phyloP scores from a whole-genome alignment of 768 basidiomycete species.

The Boletus tomentosulus region DNA sequence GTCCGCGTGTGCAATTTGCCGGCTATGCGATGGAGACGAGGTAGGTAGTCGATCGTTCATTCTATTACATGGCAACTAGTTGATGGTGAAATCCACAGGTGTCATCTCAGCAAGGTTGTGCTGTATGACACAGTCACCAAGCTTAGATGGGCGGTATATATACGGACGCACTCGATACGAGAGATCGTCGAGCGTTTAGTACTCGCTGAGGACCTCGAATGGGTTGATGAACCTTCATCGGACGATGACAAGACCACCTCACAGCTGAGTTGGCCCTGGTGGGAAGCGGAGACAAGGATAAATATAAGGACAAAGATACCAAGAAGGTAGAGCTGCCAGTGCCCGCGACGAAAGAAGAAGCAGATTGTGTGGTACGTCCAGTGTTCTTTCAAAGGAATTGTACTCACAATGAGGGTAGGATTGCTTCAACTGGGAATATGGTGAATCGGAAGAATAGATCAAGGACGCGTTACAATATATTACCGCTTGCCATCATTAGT shows the following conservation, averaged over 20 bases:
- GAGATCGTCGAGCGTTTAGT: conserved; percentile 60
- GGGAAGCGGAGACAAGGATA: conserved; percentile 32
- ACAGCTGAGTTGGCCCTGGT: conserved; percentile 22
- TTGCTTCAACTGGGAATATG: conserved; percentile 72
- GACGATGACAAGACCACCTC: conserved; percentile 3
- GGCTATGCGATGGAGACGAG: conserved; percentile 84
- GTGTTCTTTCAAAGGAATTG: not conserved
- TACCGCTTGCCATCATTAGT: not conserved
- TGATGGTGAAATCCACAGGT: conserved; percentile 37
- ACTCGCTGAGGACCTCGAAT: conserved; percentile 50
- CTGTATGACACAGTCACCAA: conserved; percentile 83
- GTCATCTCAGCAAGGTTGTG: conserved; percentile 81
- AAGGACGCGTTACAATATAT: not conserved
- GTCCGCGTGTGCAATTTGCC: conserved; percentile 74
- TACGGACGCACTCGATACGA: conserved; percentile 68
- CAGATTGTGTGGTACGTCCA: conserved; percentile 59
- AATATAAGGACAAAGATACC: conserved; percentile 22
- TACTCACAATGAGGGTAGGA: conserved; percentile 40
- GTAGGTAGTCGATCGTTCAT: conserved; percentile 24
- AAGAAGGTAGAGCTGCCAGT: conserved; percentile 33
- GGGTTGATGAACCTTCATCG: conserved; percentile 34
- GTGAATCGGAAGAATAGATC: conserved; percentile 30
- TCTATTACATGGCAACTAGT: not conserved
- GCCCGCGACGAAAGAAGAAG: conserved; percentile 48
- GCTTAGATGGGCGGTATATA: conserved; percentile 73